Base-by-base conservation (phyloP, 148 eudicot genomes). In the Silene uniflora region DNA sequence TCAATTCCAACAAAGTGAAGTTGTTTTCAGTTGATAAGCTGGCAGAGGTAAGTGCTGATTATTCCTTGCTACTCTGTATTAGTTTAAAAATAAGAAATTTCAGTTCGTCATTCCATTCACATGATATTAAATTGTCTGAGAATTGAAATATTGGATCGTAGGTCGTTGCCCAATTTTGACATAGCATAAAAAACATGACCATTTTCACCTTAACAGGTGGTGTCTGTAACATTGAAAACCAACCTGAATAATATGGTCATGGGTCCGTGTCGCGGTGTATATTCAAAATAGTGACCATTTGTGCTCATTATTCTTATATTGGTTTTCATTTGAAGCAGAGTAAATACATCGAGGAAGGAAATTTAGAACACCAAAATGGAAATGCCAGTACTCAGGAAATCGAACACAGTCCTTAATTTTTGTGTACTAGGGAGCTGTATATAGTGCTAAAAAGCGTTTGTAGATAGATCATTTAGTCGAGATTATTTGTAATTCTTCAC, bases 1-100 rank as follows among this genome's bases (percentile, higher is more conserved):
- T 91, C 80, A 76, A 84, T 75, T 83, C 88, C 58, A 84, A 82
- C 81, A 93, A 85, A 85, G 86, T 91, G 84, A 91, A 87, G 27
- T 75, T 93, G 76, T 93, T 90, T 76, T 81, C 90, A 49, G 87
- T 77, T 52, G 88, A 87, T 72, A 77, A 85, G 39, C 86, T 90
- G 61, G 68, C 67, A 42, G 89, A 91, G 75, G 97, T 91, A 80
- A 83, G 81, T 77, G n/a, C 76, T 23, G 76, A 21, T 17, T 56
- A 18, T 72, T 47, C 62, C n/a, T 60, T 22, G n/a, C 73, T 32
- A 32, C 35, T 32, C 35, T 5, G 35, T 16, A 18, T 3, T 27
- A 35, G 44, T 12, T 62, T 17, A 71, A 22, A 39, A 52, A 23
- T 0, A 21, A 25, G 17, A 6, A 3, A 52, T 52, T 22, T 39